Conservation (phyloP, 2,329 filamentous ascomycete species). For the Sclerotinia nivalis region DNA sequence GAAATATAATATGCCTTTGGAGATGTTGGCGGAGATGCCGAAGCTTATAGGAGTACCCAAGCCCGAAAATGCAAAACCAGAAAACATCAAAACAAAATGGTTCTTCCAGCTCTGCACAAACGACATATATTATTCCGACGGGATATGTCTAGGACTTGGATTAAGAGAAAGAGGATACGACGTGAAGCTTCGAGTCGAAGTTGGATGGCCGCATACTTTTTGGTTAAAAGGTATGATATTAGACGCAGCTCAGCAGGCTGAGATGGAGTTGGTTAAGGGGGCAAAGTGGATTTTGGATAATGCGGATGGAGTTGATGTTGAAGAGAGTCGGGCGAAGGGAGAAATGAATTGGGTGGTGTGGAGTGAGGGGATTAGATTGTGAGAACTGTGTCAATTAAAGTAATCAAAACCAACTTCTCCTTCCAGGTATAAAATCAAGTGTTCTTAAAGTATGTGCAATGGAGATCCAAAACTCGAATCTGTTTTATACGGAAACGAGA, state of each 20-base stretch:
- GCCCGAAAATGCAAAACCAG: background rate
- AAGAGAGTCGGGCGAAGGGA: background rate
- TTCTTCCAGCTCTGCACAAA: constrained; percentile 52
- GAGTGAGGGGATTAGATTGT: background rate
- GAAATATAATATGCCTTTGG: constrained; percentile 46
- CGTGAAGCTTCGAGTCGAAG: constrained; percentile 47
- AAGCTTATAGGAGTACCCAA: constrained; percentile 18
- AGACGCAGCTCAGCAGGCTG: constrained; percentile 46
- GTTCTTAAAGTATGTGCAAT: too few species aligned
- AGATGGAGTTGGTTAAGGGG: constrained; percentile 47
- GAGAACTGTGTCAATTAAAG: background rate
- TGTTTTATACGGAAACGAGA: too few species aligned
- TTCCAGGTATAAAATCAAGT: too few species aligned
- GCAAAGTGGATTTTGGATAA: constrained; percentile 45
- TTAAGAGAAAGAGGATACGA: constrained; percentile 45
- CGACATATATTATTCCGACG: constrained; percentile 54
- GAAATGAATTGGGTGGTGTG: constrained; percentile 5
- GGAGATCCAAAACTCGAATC: too few species aligned
- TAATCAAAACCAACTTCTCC: too few species aligned
- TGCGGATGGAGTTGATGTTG: background rate
- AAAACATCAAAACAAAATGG: constrained; percentile 46
- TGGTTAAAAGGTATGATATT: constrained; percentile 51
- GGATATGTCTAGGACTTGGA: constrained; percentile 50
- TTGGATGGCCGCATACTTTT: constrained; percentile 55
- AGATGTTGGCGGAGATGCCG: constrained; percentile 38